phyloP scores from a whole-genome alignment of 192 early-diverging fungal species.

The Backusella sp. region DNA sequence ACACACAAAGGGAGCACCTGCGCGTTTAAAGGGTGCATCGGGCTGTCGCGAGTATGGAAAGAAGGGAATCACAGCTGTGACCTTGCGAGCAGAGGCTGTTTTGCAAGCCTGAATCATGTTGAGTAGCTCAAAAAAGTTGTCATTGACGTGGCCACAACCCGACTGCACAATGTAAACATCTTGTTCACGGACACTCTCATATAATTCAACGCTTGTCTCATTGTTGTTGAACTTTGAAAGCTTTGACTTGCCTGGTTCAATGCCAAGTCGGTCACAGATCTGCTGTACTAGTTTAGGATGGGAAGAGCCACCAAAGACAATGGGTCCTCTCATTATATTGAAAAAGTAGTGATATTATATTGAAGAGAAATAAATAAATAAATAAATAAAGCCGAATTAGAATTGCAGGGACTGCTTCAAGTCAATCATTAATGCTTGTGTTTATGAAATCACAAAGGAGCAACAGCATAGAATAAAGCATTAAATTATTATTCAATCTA shows the following conservation, averaged over 20 bases:
- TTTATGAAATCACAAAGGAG: too few relatives aligned
- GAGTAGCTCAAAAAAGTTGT: conserved; percentile 94
- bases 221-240: conserved; percentile 91
- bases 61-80: conserved; percentile 93
- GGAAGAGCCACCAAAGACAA: conserved; percentile 62
- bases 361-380: too few relatives aligned
- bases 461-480: too few relatives aligned
- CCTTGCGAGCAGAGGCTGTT: conserved; percentile 83
- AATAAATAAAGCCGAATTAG: too few relatives aligned
- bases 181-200: conserved; percentile 84
- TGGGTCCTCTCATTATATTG: conserved; percentile 26
- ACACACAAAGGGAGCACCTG: conserved; percentile 49
- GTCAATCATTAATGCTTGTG: too few relatives aligned
- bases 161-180: conserved; percentile 94
- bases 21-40: conserved; percentile 58
- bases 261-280: conserved; percentile 83
- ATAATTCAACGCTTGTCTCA: conserved; percentile 93
- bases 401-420: too few relatives aligned
- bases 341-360: too few relatives aligned
- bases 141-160: conserved; percentile 94
- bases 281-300: conserved; percentile 75
- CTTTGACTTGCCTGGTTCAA: conserved; percentile 64
- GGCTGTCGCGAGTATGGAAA: conserved; percentile 95
- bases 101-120: conserved; percentile 97
- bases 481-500: too few relatives aligned